These are phyloP conservation scores for Chenopodium suecicum DNA, from an alignment of 148 eudicot genomes.

Conservation along the genomic window DNA sequence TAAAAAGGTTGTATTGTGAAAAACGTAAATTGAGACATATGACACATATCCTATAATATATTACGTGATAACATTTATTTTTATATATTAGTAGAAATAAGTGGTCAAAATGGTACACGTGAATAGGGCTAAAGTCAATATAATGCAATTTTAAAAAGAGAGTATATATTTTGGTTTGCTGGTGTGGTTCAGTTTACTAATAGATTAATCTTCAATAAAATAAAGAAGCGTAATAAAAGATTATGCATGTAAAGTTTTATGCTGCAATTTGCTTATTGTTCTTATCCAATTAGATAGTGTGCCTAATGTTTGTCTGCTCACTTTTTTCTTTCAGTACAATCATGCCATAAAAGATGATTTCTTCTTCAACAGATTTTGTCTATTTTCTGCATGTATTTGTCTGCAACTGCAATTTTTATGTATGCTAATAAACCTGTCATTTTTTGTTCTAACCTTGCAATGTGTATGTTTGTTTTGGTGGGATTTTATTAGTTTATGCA, in stretches of 20 bases:
- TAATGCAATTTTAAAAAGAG: too few species aligned
- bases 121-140: too few species aligned
- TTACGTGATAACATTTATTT: too few species aligned
- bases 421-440: not conserved
- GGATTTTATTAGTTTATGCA: constrained; percentile 60
- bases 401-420: not conserved
- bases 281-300: not conserved
- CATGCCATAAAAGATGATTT: not conserved
- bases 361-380: not conserved
- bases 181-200: too few species aligned
- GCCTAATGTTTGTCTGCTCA: not conserved
- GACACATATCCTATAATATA: too few species aligned
- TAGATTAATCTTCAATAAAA: too few species aligned
- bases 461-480: not conserved
- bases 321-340: not conserved
- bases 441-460: not conserved
- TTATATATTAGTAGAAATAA: too few species aligned
- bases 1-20: too few species aligned
- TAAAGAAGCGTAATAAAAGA: not conserved
- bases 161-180: not conserved
- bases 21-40: too few species aligned
- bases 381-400: not conserved
- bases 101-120: too few species aligned
- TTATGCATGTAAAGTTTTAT: not conserved
- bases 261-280: not conserved